phyloP scores from a whole-genome alignment of 345 rosid species.

The Carallia brachiata region DNA sequence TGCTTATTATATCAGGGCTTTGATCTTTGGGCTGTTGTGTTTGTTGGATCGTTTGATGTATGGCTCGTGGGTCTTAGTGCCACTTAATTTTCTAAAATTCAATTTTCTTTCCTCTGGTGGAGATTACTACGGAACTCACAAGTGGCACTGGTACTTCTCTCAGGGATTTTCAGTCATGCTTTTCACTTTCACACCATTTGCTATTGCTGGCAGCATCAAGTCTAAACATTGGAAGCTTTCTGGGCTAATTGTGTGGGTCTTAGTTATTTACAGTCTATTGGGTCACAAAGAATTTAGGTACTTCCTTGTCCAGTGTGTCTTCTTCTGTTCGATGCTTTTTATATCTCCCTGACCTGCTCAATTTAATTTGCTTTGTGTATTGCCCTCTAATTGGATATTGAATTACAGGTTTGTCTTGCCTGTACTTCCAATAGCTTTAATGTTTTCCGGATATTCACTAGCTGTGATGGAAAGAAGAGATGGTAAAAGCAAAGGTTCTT shows the following conservation, averaged over 20 bases:
- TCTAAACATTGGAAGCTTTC: slow-evolving; percentile 66
- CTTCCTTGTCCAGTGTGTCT: background rate
- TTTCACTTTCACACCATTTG: slow-evolving; percentile 70
- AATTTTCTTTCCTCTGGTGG: slow-evolving; percentile 95
- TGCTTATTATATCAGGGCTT: slow-evolving; percentile 40
- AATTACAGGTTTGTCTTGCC: slow-evolving; percentile 84
- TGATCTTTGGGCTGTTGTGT: slow-evolving; percentile 63
- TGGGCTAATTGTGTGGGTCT: slow-evolving; percentile 81
- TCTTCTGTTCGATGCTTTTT: background rate
- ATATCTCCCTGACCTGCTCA: slow-evolving; percentile 1
- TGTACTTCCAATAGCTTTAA: slow-evolving; percentile 85
- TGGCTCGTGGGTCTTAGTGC: slow-evolving; percentile 69
- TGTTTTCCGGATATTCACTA: slow-evolving; percentile 77
- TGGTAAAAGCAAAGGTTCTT: slow-evolving; percentile 39
- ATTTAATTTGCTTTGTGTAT: slow-evolving; percentile 18
- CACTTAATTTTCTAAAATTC: slow-evolving; percentile 85
- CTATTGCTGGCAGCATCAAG: slow-evolving; percentile 55
- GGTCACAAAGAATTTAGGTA: slow-evolving; percentile 86
- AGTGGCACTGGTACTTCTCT: slow-evolving; percentile 98
- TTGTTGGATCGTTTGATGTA: slow-evolving; percentile 73
- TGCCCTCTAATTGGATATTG: slow-evolving; percentile 33
- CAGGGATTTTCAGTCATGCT: slow-evolving; percentile 88
- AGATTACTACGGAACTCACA: slow-evolving; percentile 93
- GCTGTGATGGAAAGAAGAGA: slow-evolving; percentile 45
- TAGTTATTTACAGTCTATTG: slow-evolving; percentile 67